These are phyloP conservation scores for rapeseed (Brassica napus) DNA, from an alignment of 345 rosid genomes.

Conservation along the genomic window Da-Ae NC_063449.1:17396501-17397000, in stretches of 20 bases:
- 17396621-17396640: slow-evolving; percentile 49
- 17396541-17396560: slow-evolving; percentile 47
- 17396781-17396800: slow-evolving; percentile 54
- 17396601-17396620: slow-evolving; percentile 63
- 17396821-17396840: slow-evolving; percentile 52
- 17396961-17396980: slow-evolving; percentile 77
- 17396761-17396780: background rate
- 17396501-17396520: background rate
- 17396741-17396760: slow-evolving; percentile 40
- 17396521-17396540: slow-evolving; percentile 54
- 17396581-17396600: slow-evolving; percentile 68
- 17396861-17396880: background rate
- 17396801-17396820: slow-evolving; percentile 84
- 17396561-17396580: slow-evolving; percentile 56
- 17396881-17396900: too few species aligned
- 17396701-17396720: slow-evolving; percentile 63
- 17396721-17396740: slow-evolving; percentile 51
- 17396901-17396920: slow-evolving; percentile 10
- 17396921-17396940: slow-evolving; percentile 58
- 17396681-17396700: slow-evolving; percentile 42
- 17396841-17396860: slow-evolving; percentile 48
- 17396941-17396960: slow-evolving; percentile 57
- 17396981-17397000: slow-evolving; percentile 60
- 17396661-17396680: slow-evolving; percentile 25
- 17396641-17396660: slow-evolving; percentile 38